Conservation (phyloP, 306 rosid species). For the Cucumis hystrix region DNA sequence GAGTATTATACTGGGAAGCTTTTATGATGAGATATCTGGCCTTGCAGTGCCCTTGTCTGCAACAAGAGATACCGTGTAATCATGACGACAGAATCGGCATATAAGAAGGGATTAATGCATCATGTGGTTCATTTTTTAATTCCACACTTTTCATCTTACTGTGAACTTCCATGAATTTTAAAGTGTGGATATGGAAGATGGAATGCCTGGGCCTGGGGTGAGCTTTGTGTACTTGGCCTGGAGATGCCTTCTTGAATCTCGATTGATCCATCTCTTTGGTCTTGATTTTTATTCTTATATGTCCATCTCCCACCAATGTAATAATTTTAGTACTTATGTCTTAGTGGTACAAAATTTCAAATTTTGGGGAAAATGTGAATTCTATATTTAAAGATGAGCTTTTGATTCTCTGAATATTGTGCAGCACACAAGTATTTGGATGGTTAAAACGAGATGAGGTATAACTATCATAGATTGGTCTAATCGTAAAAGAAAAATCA, state of each 20-base stretch:
- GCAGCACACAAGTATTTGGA: no score
- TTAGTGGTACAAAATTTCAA: neutral
- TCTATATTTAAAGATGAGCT: neutral
- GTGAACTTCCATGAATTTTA: neutral
- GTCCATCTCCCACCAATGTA: neutral
- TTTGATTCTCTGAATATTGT: neutral
- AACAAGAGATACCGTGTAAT: neutral
- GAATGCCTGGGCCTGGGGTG: neutral
- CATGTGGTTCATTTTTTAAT: neutral
- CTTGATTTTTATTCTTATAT: neutral
- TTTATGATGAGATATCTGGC: neutral
- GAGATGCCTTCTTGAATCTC: neutral
- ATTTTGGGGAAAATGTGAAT: neutral
- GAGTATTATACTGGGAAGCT: neutral
- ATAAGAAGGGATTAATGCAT: neutral
- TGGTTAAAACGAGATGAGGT: no score
- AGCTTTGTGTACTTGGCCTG: neutral
- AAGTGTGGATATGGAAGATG: neutral
- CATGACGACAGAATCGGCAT: neutral
- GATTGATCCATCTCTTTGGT: neutral
- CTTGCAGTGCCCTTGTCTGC: neutral
- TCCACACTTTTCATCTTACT: neutral
- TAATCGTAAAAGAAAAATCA: no score
- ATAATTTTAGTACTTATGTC: neutral
- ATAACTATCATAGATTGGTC: no score